A percentile compares a stretch with the other conserved stretches of the same genome.
phyloP scores from a whole-genome alignment of 768 basidiomycete species.

The Auricularia sp. region DNA sequence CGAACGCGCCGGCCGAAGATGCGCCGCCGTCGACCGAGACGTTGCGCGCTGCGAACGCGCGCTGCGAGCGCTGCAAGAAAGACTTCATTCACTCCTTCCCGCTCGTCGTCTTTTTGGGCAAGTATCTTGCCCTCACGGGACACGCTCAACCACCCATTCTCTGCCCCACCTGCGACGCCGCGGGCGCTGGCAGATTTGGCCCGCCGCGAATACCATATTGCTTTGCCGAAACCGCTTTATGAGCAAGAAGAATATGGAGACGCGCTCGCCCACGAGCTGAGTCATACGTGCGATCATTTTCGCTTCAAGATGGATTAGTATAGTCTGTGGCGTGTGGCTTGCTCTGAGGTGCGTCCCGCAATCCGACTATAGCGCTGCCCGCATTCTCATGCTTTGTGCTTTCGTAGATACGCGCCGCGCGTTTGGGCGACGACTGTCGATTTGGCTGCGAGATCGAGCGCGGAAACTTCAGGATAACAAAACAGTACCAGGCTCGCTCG shows the following conservation, averaged over 20 bases:
- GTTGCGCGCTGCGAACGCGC: not conserved
- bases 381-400: not conserved
- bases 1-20: not conserved
- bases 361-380: not conserved
- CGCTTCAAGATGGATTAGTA: conserved; percentile 89
- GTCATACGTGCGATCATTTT: conserved; percentile 94
- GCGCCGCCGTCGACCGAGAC: not conserved
- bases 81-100: conserved; percentile 33
- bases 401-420: conserved; percentile 85
- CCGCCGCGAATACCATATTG: conserved; percentile 70
- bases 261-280: conserved; percentile 84
- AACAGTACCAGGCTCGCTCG: conserved; percentile 56
- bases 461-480: conserved; percentile 70
- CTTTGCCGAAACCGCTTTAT: conserved; percentile 76
- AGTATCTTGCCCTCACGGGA: conserved; percentile 71
- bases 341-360: conserved; percentile 71
- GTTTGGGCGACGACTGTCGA: conserved; percentile 85
- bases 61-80: not conserved
- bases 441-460: conserved; percentile 73
- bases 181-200: conserved; percentile 69
- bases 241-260: conserved; percentile 80
- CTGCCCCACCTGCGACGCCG: conserved; percentile 74
- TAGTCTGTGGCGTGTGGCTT: conserved; percentile 88
- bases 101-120: conserved; percentile 79
- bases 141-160: conserved; percentile 63